Base-by-base conservation (phyloP, 2,329 filamentous ascomycete genomes). In the Hymenoscyphus repandus region DNA sequence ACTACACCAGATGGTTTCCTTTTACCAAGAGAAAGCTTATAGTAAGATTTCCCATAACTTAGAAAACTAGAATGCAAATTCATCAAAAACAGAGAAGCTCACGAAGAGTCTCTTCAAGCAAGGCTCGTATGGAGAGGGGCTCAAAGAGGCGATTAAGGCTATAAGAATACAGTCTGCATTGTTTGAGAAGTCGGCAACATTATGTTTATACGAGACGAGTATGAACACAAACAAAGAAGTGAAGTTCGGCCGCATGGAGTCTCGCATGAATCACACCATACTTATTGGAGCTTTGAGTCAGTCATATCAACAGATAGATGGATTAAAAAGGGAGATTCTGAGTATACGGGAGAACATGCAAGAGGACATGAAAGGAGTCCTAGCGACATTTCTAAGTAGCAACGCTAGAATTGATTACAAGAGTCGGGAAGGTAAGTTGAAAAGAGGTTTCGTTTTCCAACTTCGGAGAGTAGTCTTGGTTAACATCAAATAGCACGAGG, bases 171-270 rank as follows among this genome's bases (percentile, higher is more conserved):
- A 41, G 18, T 41, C 38, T 22, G n/a, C 5, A 41, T 17, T 18
- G 4, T 41, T 41, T n/a, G 38, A 41, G 18, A 41, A 41, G 18
- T 41, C 38, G 4, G 38, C 38, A 3, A 15, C 10, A 17, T 17
- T 22, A 22, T 41, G 38, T 18, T 41, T 41, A 18, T 41, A 41
- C 17, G 38, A 41, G 38, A 41, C 38, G 18, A 41, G 38, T 22
- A n/a, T 41, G 11, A 41, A 41, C 38, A 41, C 38, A 4, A 41
- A 41, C n/a, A 5, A 41, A 41, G 38, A 41, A 41, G 38, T 41
- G 3, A 41, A 22, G 18, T 41, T 17, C 18, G 12, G 18, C 12
- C 38, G 38, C 38, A 41, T 41, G 5, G 38, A 41, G 18, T 41
- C 18, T 13, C 38, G 38, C 38, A 22, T 17, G 18, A 41, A 41